A percentile compares a stretch with the other conserved stretches of the same genome.
Conservation (phyloP, 2,329 filamentous ascomycete genomes). For the Escovopsis sp. region DNA sequence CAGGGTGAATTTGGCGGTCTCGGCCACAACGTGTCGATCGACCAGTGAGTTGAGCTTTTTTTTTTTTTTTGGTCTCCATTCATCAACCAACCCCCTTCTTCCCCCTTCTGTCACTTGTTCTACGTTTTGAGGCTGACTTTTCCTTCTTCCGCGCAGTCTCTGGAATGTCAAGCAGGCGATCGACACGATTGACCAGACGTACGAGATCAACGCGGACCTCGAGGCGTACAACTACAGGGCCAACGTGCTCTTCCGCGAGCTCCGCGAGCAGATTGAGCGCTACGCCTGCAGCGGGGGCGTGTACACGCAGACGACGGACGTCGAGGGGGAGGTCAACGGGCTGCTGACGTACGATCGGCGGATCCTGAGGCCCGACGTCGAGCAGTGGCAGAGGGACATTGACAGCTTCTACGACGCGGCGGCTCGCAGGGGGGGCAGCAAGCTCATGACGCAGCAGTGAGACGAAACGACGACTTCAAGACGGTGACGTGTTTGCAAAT, state of each 20-base stretch:
- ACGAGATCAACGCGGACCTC: constrained; percentile 46
- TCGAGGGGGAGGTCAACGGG: constrained; percentile 62
- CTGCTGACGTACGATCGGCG: constrained; percentile 55
- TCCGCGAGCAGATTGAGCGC: constrained; percentile 43
- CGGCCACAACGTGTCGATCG: constrained; percentile 47
- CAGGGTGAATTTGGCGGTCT: constrained; percentile 61
- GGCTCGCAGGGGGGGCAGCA: neutral
- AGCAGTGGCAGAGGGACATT: constrained; percentile 48
- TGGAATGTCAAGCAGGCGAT: constrained; percentile 50
- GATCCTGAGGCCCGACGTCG: constrained; percentile 38
- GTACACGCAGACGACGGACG: constrained; percentile 62
- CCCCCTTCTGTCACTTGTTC: no score
- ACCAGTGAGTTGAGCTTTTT: constrained; percentile 44
- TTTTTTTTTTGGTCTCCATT: no score
- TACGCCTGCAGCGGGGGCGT: constrained; percentile 53
- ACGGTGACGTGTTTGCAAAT: neutral
- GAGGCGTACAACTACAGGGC: constrained; percentile 53
- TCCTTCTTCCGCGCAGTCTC: constrained; percentile 25
- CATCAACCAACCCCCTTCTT: neutral
- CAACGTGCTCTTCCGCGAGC: constrained; percentile 43
- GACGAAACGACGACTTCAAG: no score
- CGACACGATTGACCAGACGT: constrained; percentile 48
- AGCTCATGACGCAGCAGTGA: neutral
- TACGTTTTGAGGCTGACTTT: no score
- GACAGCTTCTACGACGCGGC: constrained; percentile 44